Percentiles rank a stretch among this genome's conserved stretches.
Conservation (phyloP, 202 grass and related monocot genomes). For the Carex sylvatica region DNA sequence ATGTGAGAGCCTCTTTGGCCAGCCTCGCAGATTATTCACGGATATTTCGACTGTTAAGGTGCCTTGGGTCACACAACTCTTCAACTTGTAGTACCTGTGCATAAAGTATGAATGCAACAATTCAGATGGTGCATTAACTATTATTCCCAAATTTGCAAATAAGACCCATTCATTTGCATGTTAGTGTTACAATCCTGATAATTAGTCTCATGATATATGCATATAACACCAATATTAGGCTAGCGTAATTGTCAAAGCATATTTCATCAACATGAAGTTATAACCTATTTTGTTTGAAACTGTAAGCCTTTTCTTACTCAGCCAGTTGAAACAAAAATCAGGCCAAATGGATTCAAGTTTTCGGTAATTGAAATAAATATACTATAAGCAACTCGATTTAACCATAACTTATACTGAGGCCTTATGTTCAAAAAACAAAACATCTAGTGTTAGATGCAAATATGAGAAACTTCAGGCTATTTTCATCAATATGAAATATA, state of each 20-base stretch:
- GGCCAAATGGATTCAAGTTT: background rate
- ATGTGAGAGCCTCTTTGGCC: constrained; percentile 78
- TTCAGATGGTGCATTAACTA: background rate
- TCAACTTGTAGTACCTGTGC: constrained; percentile 81
- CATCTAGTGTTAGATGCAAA: background rate
- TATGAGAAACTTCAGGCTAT: constrained; percentile 12
- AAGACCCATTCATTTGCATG: background rate
- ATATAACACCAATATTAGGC: background rate
- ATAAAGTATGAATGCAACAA: background rate
- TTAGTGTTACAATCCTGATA: background rate
- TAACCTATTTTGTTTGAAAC: background rate
- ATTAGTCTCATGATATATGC: background rate
- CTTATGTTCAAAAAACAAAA: background rate
- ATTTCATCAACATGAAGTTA: background rate
- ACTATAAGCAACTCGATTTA: background rate
- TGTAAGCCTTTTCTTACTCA: background rate
- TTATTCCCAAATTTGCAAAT: background rate
- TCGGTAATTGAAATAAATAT: background rate
- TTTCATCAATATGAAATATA: background rate
- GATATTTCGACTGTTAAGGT: constrained; percentile 49
- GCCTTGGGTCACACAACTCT: constrained; percentile 57
- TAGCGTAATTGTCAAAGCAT: background rate
- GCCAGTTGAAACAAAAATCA: background rate
- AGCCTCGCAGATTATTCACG: constrained; percentile 51
- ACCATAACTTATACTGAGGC: background rate